phyloP scores from a whole-genome alignment of 2,329 filamentous ascomycete genomes.

The Amylocarpus encephaloides region DNA sequence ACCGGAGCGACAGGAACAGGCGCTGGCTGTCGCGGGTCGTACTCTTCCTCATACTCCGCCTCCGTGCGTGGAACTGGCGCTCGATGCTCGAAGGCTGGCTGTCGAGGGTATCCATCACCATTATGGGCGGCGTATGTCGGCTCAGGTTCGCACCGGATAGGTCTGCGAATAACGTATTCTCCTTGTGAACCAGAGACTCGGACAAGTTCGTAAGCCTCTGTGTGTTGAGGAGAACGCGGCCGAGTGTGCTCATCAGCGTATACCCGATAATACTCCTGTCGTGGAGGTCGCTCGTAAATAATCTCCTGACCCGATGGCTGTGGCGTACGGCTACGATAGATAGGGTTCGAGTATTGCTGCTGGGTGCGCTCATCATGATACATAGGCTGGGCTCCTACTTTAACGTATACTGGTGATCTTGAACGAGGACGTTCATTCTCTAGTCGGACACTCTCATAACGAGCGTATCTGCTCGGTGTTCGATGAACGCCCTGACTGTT shows the following conservation, averaged over 20 bases:
- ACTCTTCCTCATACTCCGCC: constrained; percentile 37
- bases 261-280: constrained; percentile 32
- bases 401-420: constrained; percentile 32
- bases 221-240: constrained; percentile 28
- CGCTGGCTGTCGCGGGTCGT: constrained; percentile 39
- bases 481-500: constrained; percentile 23
- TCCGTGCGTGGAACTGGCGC: constrained; percentile 18
- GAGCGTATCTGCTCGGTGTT: constrained; percentile 29
- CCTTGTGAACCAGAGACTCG: constrained; percentile 40
- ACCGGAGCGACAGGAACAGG: constrained; percentile 23
- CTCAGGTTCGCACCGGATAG: constrained; percentile 33
- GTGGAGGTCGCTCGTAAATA: constrained; percentile 28
- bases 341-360: constrained; percentile 23
- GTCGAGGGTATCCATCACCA: constrained; percentile 23
- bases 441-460: constrained; percentile 32
- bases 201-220: constrained; percentile 39
- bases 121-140: constrained; percentile 28
- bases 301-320: constrained; percentile 22
- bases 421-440: constrained; percentile 31
- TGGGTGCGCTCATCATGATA: constrained; percentile 31
- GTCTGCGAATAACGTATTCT: constrained; percentile 42
- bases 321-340: constrained; percentile 29
- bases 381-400: constrained; percentile 22
- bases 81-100: constrained; percentile 26
- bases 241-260: constrained; percentile 29